phyloP scores from a whole-genome alignment of 176 grass and related monocot genomes.

The Pontederia crassipes region DNA sequence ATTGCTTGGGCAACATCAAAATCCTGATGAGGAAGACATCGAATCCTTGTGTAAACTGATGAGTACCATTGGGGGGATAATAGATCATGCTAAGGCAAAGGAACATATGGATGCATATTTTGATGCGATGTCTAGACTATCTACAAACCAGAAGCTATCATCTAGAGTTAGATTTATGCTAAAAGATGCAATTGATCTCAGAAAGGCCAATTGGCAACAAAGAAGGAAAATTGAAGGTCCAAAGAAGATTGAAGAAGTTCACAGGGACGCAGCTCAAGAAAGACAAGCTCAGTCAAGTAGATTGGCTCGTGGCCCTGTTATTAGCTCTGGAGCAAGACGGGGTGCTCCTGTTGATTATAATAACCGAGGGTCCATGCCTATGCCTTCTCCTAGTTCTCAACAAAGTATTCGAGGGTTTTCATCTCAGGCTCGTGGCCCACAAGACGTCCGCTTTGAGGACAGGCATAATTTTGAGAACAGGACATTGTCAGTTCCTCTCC shows the following conservation, averaged over 20 bases:
- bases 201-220: constrained; percentile 90
- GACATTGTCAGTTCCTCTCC: constrained; percentile 41
- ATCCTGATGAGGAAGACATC: constrained; percentile 79
- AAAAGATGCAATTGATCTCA: constrained; percentile 85
- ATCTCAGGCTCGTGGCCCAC: constrained; percentile 39
- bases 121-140: constrained; percentile 51
- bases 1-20: constrained; percentile 47
- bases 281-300: constrained; percentile 75
- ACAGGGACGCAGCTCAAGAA: constrained; percentile 92
- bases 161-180: constrained; percentile 86
- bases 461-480: constrained; percentile 46
- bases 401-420: constrained; percentile 51
- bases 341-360: constrained; percentile 47
- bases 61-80: constrained; percentile 96
- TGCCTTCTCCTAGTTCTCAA: constrained; percentile 49
- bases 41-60: constrained; percentile 96
- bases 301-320: constrained; percentile 46
- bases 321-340: constrained; percentile 50
- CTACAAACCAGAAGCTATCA: constrained; percentile 60
- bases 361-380: constrained; percentile 23
- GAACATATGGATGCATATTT: constrained; percentile 97
- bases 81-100: constrained; percentile 84
- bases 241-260: constrained; percentile 97
- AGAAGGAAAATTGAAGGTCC: constrained; percentile 90
- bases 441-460: constrained; percentile 67